A percentile compares a stretch with the other conserved stretches of the same genome.
Evolutionary conservation across 2,329 filamentous ascomycete species (phyloP).

Genomic region (Cytospora mali): DNA sequence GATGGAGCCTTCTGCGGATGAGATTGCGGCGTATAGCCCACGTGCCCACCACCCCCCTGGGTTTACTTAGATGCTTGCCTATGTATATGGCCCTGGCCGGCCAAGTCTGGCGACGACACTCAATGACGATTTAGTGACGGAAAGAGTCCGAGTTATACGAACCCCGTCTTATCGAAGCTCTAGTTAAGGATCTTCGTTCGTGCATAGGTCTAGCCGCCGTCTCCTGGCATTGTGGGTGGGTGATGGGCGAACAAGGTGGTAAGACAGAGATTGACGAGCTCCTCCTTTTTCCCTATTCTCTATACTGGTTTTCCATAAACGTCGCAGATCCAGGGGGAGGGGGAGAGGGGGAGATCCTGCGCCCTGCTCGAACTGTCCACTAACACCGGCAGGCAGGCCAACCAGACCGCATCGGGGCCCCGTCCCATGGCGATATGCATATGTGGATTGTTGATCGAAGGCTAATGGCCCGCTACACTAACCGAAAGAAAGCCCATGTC

Average conservation of each 20-base stretch:
- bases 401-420: neutral
- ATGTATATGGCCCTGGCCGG: too few species aligned
- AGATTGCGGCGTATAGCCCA: neutral
- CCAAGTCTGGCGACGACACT: neutral
- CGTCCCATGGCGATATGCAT: neutral
- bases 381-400: neutral
- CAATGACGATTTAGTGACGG: neutral
- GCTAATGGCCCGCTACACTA: neutral
- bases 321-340: slow-evolving; percentile 4
- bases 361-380: neutral
- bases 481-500: neutral
- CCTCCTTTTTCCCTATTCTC: neutral
- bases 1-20: neutral
- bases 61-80: neutral
- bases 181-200: neutral
- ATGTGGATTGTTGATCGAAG: neutral
- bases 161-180: neutral
- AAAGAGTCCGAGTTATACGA: neutral
- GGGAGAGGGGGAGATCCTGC: too few species aligned
- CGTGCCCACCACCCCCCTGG: neutral
- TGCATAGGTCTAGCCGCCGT: neutral
- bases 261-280: slow-evolving; percentile 21
- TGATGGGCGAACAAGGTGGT: slow-evolving; percentile 3
- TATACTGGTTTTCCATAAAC: neutral
- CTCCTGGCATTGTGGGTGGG: neutral